phyloP scores from a whole-genome alignment of 2,329 filamentous ascomycete genomes.

The Hypomyces perniciosus region DNA sequence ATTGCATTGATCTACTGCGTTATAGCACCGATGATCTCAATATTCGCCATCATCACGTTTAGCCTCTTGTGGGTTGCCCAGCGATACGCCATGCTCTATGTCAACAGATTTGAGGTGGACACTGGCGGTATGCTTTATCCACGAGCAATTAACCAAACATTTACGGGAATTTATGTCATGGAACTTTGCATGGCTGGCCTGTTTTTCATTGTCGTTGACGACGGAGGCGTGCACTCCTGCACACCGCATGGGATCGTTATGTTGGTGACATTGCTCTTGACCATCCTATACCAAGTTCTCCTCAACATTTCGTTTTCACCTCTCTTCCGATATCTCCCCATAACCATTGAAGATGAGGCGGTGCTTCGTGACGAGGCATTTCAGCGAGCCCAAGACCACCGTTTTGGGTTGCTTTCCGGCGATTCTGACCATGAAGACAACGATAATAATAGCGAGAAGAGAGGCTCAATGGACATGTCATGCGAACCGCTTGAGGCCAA shows the following conservation, averaged over 20 bases:
- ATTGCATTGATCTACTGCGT: slow-evolving; percentile 87
- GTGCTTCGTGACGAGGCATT: slow-evolving; percentile 88
- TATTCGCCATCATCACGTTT: slow-evolving; percentile 93
- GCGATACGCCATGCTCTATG: slow-evolving; percentile 94
- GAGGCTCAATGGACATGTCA: slow-evolving; percentile 17
- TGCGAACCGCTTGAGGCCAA: slow-evolving; percentile 29
- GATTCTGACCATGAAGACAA: slow-evolving; percentile 45
- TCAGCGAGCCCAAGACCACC: slow-evolving; percentile 66
- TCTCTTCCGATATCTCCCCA: slow-evolving; percentile 81
- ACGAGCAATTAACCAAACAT: slow-evolving; percentile 88
- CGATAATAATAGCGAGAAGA: slow-evolving; percentile 32
- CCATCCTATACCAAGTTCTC: slow-evolving; percentile 69
- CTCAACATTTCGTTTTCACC: slow-evolving; percentile 81
- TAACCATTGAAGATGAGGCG: slow-evolving; percentile 93
- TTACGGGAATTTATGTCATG: slow-evolving; percentile 92
- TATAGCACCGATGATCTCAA: slow-evolving; percentile 80
- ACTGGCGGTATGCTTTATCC: slow-evolving; percentile 92
- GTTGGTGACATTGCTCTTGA: slow-evolving; percentile 68
- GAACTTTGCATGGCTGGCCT: slow-evolving; percentile 83
- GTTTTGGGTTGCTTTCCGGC: slow-evolving; percentile 55
- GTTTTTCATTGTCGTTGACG: slow-evolving; percentile 71
- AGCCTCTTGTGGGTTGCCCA: slow-evolving; percentile 88
- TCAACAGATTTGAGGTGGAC: slow-evolving; percentile 82
- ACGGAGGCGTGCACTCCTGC: slow-evolving; percentile 50
- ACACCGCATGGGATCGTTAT: slow-evolving; percentile 76